These are phyloP conservation scores for Warburgia ugandensis DNA, from an alignment of 164 flowering plant genomes.

Conservation along the genomic window DNA sequence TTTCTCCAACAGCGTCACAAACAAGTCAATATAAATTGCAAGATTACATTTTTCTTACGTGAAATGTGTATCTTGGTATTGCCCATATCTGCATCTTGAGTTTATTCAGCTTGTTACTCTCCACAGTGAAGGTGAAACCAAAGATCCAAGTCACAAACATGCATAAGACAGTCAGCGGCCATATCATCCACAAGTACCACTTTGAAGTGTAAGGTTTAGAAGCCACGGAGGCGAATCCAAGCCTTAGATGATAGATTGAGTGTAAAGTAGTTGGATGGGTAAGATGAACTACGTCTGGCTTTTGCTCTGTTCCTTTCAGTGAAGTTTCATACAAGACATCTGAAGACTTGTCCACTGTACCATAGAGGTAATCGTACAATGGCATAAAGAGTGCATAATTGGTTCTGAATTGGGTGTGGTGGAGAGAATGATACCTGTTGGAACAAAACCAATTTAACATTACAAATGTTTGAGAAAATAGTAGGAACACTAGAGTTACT, in stretches of 20 bases:
- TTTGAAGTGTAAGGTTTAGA: constrained; percentile 34
- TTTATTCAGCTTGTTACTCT: constrained; percentile 34
- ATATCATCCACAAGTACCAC: constrained; percentile 51
- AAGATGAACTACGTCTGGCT: constrained; percentile 45
- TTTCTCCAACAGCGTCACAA: too few relatives aligned
- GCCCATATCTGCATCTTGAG: constrained; percentile 55
- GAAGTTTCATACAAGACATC: constrained; percentile 31
- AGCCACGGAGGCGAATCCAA: constrained; percentile 38
- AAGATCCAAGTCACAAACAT: constrained; percentile 36
- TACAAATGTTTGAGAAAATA: too few relatives aligned
- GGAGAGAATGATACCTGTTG: constrained; percentile 18
- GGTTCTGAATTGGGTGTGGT: constrained; percentile 47
- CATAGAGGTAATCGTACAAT: constrained; percentile 46
- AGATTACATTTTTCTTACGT: constrained; percentile 39
- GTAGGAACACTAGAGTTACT: background rate
- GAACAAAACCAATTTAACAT: background rate
- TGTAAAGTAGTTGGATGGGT: constrained; percentile 43
- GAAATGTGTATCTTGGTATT: constrained; percentile 43
- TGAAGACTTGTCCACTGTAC: constrained; percentile 39
- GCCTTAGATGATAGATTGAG: constrained; percentile 43
- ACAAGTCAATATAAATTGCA: too few relatives aligned
- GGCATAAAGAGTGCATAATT: constrained; percentile 55
- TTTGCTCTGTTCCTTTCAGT: constrained; percentile 21
- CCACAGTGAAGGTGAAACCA: constrained; percentile 42
- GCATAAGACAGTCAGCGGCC: constrained; percentile 46